A percentile compares a stretch with the other conserved stretches of the same genome.
These are phyloP conservation scores for Colletotrichum abscissum DNA, from an alignment of 2,329 filamentous ascomycete species.

Conservation along the genomic window DNA sequence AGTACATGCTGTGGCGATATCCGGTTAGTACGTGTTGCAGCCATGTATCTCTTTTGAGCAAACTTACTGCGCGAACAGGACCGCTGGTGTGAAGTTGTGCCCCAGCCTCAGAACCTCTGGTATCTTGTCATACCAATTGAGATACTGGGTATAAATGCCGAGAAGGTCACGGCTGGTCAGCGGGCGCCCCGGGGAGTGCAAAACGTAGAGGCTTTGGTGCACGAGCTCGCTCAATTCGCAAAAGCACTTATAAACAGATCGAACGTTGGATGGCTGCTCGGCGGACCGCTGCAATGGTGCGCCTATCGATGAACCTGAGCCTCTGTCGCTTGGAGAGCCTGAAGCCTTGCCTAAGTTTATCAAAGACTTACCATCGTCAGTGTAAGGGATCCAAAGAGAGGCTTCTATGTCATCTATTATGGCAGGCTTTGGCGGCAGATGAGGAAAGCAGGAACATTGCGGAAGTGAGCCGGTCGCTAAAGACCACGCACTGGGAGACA, in stretches of 20 bases:
- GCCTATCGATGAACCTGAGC: slow-evolving; percentile 47
- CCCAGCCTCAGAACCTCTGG: slow-evolving; percentile 73
- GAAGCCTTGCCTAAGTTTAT: not conserved
- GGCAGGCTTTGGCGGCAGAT: slow-evolving; percentile 68
- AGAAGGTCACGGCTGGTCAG: slow-evolving; percentile 73
- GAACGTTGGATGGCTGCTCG: slow-evolving; percentile 74
- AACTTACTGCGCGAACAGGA: slow-evolving; percentile 79
- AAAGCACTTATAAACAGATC: slow-evolving; percentile 75
- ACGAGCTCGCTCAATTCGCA: slow-evolving; percentile 80
- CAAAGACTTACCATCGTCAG: slow-evolving; percentile 61
- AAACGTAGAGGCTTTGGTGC: slow-evolving; percentile 76
- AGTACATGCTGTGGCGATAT: slow-evolving; percentile 69
- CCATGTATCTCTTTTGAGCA: not conserved
- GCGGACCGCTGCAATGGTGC: slow-evolving; percentile 65
- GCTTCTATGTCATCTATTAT: slow-evolving; percentile 71
- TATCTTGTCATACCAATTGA: slow-evolving; percentile 77
- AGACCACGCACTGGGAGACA: slow-evolving; percentile 66
- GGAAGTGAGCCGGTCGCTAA: slow-evolving; percentile 72
- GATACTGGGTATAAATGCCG: slow-evolving; percentile 74
- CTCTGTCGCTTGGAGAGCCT: slow-evolving; percentile 16
- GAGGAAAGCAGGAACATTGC: slow-evolving; percentile 67
- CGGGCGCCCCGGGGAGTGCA: slow-evolving; percentile 76
- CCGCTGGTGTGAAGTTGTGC: slow-evolving; percentile 78
- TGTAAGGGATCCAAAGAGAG: slow-evolving; percentile 69
- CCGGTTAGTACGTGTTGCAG: not conserved